Conservation (phyloP, 106 monocot genomes). For the Dendrobium chrysotoxum region DNA sequence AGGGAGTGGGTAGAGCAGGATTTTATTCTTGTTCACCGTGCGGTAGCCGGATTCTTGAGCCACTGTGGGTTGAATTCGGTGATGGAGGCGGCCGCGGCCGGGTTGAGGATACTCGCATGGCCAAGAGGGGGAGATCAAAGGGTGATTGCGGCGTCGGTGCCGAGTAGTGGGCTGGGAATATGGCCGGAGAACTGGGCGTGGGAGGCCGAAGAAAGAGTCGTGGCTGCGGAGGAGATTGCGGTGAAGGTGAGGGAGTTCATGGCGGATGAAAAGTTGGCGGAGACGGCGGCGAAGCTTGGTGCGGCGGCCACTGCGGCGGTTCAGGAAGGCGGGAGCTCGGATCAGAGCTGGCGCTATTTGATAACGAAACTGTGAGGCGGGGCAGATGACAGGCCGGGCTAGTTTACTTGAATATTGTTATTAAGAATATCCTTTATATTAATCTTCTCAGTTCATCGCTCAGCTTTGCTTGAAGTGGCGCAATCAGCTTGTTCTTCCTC, state of each 20-base stretch:
- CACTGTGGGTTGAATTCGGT: constrained; percentile 77
- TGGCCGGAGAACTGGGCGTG: constrained; percentile 59
- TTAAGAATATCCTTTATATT: too few species aligned
- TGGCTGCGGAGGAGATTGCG: constrained; percentile 31
- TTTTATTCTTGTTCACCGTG: constrained; percentile 28
- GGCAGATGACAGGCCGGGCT: too few species aligned
- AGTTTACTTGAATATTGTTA: too few species aligned
- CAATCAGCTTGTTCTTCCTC: too few species aligned
- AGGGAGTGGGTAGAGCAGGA: constrained; percentile 56
- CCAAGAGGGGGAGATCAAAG: constrained; percentile 50
- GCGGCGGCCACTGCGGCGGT: constrained; percentile 13
- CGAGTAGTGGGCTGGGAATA: constrained; percentile 30
- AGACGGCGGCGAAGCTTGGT: constrained; percentile 11
- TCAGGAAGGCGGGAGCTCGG: constrained; percentile 27
- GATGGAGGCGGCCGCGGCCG: constrained; percentile 37
- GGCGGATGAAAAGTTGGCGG: constrained; percentile 14
- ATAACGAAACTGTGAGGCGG: neutral
- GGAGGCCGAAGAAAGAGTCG: constrained; percentile 33
- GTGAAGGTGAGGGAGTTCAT: constrained; percentile 34
- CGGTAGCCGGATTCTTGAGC: constrained; percentile 57
- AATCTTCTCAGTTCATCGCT: too few species aligned
- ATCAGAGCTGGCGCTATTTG: neutral
- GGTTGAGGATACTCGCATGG: constrained; percentile 47
- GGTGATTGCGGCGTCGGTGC: constrained; percentile 38
- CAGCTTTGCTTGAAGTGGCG: too few species aligned